Conservation (phyloP, 2,329 filamentous ascomycete genomes). For the Penicillium decumbens region DNA sequence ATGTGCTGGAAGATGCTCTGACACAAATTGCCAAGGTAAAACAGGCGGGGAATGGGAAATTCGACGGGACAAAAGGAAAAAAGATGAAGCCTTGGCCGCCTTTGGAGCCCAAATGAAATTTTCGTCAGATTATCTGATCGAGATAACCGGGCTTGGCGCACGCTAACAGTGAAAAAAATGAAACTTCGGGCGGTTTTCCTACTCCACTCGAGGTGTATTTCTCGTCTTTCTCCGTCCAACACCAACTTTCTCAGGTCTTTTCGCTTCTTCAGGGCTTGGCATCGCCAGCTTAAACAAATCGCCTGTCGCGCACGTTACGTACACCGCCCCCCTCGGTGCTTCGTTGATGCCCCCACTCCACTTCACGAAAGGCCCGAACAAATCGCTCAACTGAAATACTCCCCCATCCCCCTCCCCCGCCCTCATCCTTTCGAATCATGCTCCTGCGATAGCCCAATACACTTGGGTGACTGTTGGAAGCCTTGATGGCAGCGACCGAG, state of each 20-base stretch:
- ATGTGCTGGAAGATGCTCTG: background rate
- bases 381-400: constrained; percentile 20
- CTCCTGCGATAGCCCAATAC: constrained; percentile 20
- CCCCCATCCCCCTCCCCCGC: constrained; percentile 4
- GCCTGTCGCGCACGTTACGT: background rate
- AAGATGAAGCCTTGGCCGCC: background rate
- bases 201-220: constrained; percentile 14
- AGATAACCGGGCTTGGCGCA: constrained; percentile 39
- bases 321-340: background rate
- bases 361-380: constrained; percentile 7
- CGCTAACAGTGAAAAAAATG: constrained; percentile 13
- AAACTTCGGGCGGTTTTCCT: constrained; percentile 10
- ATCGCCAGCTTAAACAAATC: constrained; percentile 5
- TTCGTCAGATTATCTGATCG: constrained; percentile 38
- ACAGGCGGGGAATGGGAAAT: background rate
- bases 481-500: constrained; percentile 38
- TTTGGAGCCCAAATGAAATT: constrained; percentile 11
- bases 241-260: background rate
- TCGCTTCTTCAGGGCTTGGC: constrained; percentile 13
- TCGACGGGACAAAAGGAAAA: background rate
- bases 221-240: constrained; percentile 3
- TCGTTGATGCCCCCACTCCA: background rate
- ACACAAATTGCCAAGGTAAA: background rate
- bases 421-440: constrained; percentile 11
- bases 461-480: constrained; percentile 15